Evolutionary conservation across 805 yeast genomes (phyloP).

Genomic region (Metschnikowia drakensbergensis): DNA sequence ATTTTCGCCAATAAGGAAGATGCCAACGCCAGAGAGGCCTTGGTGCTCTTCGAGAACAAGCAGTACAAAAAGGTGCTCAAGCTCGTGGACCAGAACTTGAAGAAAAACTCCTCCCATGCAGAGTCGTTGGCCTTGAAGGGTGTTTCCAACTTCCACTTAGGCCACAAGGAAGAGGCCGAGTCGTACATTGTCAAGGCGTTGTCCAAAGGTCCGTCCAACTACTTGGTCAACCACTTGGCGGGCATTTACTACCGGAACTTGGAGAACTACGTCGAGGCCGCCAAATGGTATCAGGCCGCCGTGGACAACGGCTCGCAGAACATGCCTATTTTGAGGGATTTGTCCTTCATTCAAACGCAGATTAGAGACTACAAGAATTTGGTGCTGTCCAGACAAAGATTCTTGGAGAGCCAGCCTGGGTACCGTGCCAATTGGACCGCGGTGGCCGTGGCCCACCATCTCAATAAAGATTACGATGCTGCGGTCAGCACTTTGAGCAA

Average conservation of each 20-base stretch:
- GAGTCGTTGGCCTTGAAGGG: slow-evolving; percentile 87
- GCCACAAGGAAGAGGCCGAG: slow-evolving; percentile 62
- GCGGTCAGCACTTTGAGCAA: slow-evolving; percentile 71
- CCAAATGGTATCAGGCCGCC: slow-evolving; percentile 72
- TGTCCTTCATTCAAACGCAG: slow-evolving; percentile 77
- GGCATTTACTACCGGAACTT: slow-evolving; percentile 77
- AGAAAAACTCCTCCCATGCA: slow-evolving; percentile 71
- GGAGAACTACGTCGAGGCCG: slow-evolving; percentile 70
- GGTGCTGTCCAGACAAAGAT: slow-evolving; percentile 59
- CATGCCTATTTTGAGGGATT: slow-evolving; percentile 74
- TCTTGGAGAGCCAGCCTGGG: slow-evolving; percentile 71
- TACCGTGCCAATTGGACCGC: slow-evolving; percentile 90
- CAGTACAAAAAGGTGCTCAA: slow-evolving; percentile 85
- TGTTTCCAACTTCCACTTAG: slow-evolving; percentile 53
- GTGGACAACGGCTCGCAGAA: slow-evolving; percentile 75
- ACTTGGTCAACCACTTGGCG: slow-evolving; percentile 77
- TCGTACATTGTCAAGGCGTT: slow-evolving; percentile 58
- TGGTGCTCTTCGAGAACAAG: slow-evolving; percentile 76
- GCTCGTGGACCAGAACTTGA: slow-evolving; percentile 67
- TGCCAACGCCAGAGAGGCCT: slow-evolving; percentile 71
- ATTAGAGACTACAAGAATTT: slow-evolving; percentile 66
- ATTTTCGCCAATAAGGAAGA: slow-evolving; percentile 59
- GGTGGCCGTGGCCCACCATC: slow-evolving; percentile 78
- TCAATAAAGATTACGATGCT: slow-evolving; percentile 59
- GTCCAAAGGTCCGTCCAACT: slow-evolving; percentile 54